A percentile compares a stretch with the other conserved stretches of the same genome.
Conservation (phyloP, 768 basidiomycete genomes). For the Tulasnella sp. region DNA sequence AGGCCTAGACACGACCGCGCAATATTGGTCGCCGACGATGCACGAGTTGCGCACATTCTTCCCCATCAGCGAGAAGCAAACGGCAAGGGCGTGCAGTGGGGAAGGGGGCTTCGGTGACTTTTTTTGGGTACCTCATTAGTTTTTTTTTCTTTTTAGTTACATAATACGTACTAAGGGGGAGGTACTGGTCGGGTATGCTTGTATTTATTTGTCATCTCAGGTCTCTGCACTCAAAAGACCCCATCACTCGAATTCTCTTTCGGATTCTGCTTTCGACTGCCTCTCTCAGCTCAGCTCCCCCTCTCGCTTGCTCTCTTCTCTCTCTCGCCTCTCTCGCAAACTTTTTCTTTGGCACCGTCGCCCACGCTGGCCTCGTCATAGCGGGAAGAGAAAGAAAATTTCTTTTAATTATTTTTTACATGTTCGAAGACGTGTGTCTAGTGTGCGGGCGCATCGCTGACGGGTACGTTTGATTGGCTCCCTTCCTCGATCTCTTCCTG, state of each 20-base stretch:
- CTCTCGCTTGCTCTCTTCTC: background rate
- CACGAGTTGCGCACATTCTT: background rate
- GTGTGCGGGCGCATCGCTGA: slow-evolving; percentile 17
- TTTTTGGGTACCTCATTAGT: background rate
- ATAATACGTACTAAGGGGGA: background rate
- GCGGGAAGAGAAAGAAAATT: background rate
- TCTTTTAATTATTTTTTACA: background rate
- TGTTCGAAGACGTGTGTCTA: slow-evolving; percentile 21
- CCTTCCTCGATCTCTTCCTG: background rate
- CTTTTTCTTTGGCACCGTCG: background rate
- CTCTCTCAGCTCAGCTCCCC: background rate
- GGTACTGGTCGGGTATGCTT: background rate
- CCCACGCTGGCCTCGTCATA: slow-evolving; percentile 3
- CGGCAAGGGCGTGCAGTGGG: background rate
- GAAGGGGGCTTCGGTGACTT: background rate
- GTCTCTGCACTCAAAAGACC: background rate
- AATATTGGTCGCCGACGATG: background rate
- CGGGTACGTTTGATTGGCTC: slow-evolving; percentile 5
- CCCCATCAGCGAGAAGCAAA: background rate
- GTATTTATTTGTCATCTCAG: background rate
- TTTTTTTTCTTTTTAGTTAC: background rate
- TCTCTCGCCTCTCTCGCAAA: background rate
- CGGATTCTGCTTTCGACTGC: slow-evolving; percentile 1
- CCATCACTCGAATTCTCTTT: background rate
- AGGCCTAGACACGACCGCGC: background rate